Conservation (phyloP, 345 rosid genomes). For the Citrus cavaleriei region DNA sequence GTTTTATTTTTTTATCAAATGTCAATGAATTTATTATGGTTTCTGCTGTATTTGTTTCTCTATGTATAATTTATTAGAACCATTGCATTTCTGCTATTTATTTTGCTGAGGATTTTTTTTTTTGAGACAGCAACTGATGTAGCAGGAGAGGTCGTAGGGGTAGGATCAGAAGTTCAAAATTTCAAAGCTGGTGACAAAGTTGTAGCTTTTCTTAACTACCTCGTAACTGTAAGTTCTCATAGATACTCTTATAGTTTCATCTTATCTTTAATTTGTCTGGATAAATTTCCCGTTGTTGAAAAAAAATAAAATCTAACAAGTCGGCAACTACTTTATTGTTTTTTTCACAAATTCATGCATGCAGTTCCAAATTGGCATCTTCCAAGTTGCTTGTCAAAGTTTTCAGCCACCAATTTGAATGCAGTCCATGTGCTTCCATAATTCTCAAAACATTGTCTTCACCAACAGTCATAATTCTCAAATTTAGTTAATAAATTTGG, state of each 20-base stretch:
- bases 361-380: too few species aligned
- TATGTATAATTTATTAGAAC: background rate
- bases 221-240: slow-evolving; percentile 48
- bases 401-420: too few species aligned
- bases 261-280: background rate
- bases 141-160: slow-evolving; percentile 70
- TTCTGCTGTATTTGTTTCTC: background rate
- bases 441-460: too few species aligned
- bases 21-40: background rate
- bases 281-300: background rate
- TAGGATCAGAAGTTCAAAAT: slow-evolving; percentile 57
- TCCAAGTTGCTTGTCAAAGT: too few species aligned
- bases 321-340: too few species aligned
- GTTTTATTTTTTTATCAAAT: background rate
- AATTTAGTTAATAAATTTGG: too few species aligned
- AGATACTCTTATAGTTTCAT: background rate
- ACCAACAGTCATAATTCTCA: too few species aligned
- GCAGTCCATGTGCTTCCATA: too few species aligned
- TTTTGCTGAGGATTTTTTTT: background rate
- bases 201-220: slow-evolving; percentile 44
- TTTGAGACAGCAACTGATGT: slow-evolving; percentile 64
- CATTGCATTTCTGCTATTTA: background rate
- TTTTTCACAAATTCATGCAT: too few species aligned
- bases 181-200: slow-evolving; percentile 80
- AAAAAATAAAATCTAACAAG: too few species aligned